These are phyloP conservation scores for Rosellinia necatrix DNA, from an alignment of 2,329 filamentous ascomycete species.

Conservation along the genomic window DNA sequence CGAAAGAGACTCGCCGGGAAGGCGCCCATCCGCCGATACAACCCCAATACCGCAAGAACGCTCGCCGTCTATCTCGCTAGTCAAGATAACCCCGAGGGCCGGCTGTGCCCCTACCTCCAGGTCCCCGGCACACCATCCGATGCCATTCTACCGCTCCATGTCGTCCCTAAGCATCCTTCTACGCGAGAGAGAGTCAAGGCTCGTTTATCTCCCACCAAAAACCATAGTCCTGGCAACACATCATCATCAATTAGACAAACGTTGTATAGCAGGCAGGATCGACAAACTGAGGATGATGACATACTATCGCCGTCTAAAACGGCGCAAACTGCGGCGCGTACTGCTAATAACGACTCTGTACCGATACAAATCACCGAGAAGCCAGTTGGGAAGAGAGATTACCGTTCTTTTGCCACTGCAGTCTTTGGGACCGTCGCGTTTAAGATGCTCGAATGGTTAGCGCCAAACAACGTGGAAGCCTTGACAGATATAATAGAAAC, in stretches of 20 bases:
- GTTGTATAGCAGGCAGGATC: background rate
- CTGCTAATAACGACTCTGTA: background rate
- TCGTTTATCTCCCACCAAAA: conserved; percentile 21
- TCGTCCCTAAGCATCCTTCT: conserved; percentile 44
- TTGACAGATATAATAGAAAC: conserved; percentile 49
- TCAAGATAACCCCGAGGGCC: conserved; percentile 74
- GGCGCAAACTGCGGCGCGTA: conserved; percentile 7
- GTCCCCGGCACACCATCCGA: conserved; percentile 50
- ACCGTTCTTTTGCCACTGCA: conserved; percentile 65
- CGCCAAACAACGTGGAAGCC: conserved; percentile 58
- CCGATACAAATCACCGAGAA: conserved; percentile 51
- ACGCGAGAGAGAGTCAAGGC: conserved; percentile 28
- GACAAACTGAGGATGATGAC: background rate
- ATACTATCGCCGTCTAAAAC: background rate
- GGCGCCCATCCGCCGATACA: conserved; percentile 77
- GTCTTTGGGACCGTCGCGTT: conserved; percentile 69
- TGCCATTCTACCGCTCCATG: conserved; percentile 53
- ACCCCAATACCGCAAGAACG: conserved; percentile 78
- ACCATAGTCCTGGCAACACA: background rate
- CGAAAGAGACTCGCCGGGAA: conserved; percentile 69
- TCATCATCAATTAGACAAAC: conserved; percentile 4
- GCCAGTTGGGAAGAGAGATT: conserved; percentile 58
- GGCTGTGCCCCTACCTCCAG: conserved; percentile 64
- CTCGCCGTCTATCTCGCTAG: conserved; percentile 80
- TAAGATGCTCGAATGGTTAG: conserved; percentile 74